phyloP scores from a whole-genome alignment of 208 protist species.

The Histomonas meleagridis region DNA sequence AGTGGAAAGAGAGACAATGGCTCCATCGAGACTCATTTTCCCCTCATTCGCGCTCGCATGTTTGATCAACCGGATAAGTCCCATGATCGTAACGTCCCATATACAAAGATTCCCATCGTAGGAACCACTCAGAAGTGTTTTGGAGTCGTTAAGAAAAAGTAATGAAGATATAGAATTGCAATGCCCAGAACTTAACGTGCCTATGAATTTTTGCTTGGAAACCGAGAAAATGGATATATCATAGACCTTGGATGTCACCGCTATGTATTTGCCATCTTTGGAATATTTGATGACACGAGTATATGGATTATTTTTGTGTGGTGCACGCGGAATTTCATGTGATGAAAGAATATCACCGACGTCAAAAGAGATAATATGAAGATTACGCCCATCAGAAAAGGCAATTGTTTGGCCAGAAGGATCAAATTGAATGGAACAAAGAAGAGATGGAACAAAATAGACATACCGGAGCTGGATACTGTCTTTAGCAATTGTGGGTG shows the following conservation, averaged over 20 bases:
- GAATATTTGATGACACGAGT: not conserved
- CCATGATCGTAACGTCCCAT: not conserved
- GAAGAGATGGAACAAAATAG: not conserved
- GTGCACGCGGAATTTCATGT: not conserved
- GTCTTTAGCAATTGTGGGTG: not conserved
- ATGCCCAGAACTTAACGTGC: not conserved
- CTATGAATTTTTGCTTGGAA: not conserved
- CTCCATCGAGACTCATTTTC: not conserved
- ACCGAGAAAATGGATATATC: not conserved
- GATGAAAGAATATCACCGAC: not conserved
- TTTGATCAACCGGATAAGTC: not conserved
- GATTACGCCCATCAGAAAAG: not conserved
- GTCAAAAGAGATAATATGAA: not conserved
- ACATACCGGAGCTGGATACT: not conserved
- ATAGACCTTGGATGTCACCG: not conserved
- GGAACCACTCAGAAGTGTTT: not conserved
- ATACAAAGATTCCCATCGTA: constrained; percentile 8
- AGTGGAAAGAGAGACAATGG: not conserved
- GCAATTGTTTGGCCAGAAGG: not conserved
- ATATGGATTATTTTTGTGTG: not conserved
- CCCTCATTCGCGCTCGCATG: not conserved
- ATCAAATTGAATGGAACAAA: not conserved
- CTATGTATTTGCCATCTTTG: not conserved
- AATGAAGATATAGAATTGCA: not conserved
- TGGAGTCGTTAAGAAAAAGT: not conserved